Evolutionary conservation across 495 filamentous ascomycete species (phyloP).

Genomic region (Aspergillus haitiensis): DNA sequence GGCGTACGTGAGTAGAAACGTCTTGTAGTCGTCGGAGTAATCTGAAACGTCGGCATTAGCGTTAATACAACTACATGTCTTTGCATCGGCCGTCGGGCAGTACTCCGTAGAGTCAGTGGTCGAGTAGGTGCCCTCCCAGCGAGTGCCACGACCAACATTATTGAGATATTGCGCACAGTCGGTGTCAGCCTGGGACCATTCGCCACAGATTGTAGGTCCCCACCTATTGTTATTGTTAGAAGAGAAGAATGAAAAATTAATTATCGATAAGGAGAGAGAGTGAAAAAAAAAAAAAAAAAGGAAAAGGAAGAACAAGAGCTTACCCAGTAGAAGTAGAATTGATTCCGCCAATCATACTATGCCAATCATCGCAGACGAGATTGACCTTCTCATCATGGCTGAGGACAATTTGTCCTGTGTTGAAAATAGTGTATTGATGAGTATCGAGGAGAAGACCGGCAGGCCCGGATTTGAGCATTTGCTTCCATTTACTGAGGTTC

Average conservation of each 20-base stretch:
- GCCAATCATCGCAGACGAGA: conserved; percentile 87
- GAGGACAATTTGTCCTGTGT: conserved; percentile 67
- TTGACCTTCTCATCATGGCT: conserved; percentile 75
- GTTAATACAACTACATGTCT: conserved; percentile 65
- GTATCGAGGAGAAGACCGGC: conserved; percentile 74
- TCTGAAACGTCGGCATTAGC: conserved; percentile 70
- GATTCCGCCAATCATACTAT: conserved; percentile 67
- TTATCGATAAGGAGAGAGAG: conserved; percentile 11
- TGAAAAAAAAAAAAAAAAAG: too few relatives aligned
- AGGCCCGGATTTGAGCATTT: conserved; percentile 55
- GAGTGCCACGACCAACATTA: conserved; percentile 81
- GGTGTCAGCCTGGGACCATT: conserved; percentile 98
- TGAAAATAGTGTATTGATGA: conserved; percentile 93
- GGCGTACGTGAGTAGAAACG: conserved; percentile 84
- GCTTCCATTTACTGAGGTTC: conserved; percentile 77
- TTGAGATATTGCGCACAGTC: conserved; percentile 89
- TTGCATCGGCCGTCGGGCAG: conserved; percentile 64
- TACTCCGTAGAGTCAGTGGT: conserved; percentile 61
- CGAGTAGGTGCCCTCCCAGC: conserved; percentile 83
- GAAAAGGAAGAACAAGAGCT: conserved; percentile 17
- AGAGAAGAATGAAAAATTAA: not conserved
- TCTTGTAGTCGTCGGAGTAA: conserved; percentile 77
- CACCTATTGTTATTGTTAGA: conserved; percentile 50
- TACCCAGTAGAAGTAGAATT: conserved; percentile 71
- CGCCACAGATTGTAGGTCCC: conserved; percentile 94